A percentile compares a stretch with the other conserved stretches of the same genome.
These are phyloP conservation scores for Alternaria sp. DNA, from an alignment of 2,329 filamentous ascomycete genomes.

Conservation along the genomic window DNA sequence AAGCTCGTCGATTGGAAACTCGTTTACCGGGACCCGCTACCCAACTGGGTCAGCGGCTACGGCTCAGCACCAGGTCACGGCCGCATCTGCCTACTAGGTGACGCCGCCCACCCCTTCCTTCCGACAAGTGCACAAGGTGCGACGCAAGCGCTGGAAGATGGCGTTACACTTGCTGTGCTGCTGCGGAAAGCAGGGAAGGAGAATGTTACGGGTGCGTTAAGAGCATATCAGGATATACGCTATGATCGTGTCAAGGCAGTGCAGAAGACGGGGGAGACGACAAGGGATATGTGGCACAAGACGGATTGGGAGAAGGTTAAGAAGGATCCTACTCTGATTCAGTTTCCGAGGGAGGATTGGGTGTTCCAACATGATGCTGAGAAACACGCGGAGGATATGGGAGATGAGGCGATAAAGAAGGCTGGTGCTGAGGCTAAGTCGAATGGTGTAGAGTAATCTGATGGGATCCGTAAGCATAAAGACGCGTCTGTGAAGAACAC, in stretches of 20 bases:
- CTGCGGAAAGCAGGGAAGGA: conserved; percentile 40
- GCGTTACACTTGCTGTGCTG: conserved; percentile 41
- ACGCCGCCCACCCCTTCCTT: conserved; percentile 64
- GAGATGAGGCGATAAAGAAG: conserved; percentile 40
- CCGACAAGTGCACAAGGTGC: conserved; percentile 64
- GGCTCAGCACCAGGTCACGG: conserved; percentile 49
- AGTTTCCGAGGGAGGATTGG: conserved; percentile 47
- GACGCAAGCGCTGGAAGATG: conserved; percentile 64
- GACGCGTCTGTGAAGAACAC: no score
- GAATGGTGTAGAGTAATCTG: neutral
- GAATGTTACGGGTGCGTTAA: conserved; percentile 41
- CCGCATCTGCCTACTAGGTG: conserved; percentile 61
- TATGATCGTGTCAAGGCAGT: conserved; percentile 47
- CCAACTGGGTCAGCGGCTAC: conserved; percentile 62
- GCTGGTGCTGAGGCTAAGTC: conserved; percentile 8
- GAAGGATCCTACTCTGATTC: conserved; percentile 40
- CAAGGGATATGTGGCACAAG: conserved; percentile 49
- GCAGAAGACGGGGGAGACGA: conserved; percentile 49
- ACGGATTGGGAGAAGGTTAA: conserved; percentile 49
- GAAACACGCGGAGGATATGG: conserved; percentile 41
- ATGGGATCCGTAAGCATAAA: no score
- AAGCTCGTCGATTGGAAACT: conserved; percentile 63
- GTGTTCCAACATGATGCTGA: conserved; percentile 46
- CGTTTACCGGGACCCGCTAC: conserved; percentile 62
- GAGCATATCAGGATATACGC: conserved; percentile 48